phyloP scores from a whole-genome alignment of 306 rosid genomes.

The Malus domestica region DNA sequence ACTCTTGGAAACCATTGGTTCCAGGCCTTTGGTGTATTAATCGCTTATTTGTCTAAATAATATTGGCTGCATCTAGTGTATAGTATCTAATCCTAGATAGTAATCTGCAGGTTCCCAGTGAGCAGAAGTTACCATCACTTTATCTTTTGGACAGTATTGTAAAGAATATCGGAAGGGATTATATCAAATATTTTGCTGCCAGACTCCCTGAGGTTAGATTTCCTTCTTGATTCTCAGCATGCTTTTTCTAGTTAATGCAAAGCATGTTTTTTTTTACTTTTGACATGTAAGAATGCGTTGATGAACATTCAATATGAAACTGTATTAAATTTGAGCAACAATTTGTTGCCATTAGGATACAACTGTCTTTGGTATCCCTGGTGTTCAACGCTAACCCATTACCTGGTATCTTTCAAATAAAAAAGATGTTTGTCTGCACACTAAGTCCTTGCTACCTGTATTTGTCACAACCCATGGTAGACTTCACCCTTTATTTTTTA shows the following conservation, averaged over 20 bases:
- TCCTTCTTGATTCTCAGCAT: conserved; percentile 7
- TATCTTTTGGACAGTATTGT: conserved; percentile 95
- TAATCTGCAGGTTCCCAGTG: conserved; percentile 79
- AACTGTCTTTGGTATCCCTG: background rate
- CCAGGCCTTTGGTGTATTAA: conserved; percentile 1
- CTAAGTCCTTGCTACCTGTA: conserved; percentile 3
- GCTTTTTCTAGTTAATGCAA: background rate
- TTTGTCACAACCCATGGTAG: background rate
- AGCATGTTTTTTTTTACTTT: background rate
- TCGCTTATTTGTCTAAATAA: conserved; percentile 7
- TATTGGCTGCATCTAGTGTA: background rate
- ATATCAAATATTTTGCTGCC: conserved; percentile 74
- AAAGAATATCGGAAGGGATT: conserved; percentile 92
- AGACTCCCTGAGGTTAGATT: conserved; percentile 85
- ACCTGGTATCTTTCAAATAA: conserved; percentile 13
- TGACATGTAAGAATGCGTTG: background rate
- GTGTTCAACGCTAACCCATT: conserved; percentile 9
- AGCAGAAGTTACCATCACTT: conserved; percentile 89
- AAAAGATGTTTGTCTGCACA: conserved; percentile 3
- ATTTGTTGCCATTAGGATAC: background rate
- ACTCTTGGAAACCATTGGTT: conserved; percentile 6
- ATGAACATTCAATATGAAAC: background rate
- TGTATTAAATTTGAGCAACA: background rate
- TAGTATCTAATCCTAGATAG: conserved; percentile 11
- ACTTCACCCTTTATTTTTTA: conserved; percentile 22